phyloP scores from a whole-genome alignment of 768 basidiomycete species.

The Kwoniella sp. region DNA sequence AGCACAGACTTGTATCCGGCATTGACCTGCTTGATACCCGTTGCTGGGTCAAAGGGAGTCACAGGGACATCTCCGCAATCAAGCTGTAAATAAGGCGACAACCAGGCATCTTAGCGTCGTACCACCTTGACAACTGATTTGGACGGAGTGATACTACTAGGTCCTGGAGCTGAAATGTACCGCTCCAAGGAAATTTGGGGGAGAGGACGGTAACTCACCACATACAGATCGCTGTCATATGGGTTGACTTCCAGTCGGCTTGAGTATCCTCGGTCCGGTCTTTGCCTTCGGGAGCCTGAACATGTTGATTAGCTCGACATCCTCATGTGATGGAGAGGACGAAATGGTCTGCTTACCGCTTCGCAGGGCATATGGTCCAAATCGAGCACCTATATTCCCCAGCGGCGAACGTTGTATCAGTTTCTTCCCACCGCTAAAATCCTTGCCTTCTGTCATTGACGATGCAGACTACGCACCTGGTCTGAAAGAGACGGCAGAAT shows the following conservation, averaged over 20 bases:
- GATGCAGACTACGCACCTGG: slow-evolving; percentile 31
- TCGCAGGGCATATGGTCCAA: slow-evolving; percentile 67
- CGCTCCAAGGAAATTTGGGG: too few species aligned
- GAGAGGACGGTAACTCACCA: slow-evolving; percentile 37
- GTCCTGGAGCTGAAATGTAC: too few species aligned
- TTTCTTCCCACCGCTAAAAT: not conserved
- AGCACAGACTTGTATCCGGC: slow-evolving; percentile 79
- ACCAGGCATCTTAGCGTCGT: too few species aligned
- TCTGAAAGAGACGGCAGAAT: slow-evolving; percentile 47
- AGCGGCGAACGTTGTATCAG: not conserved
- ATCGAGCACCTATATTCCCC: slow-evolving; percentile 31
- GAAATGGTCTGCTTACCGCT: slow-evolving; percentile 45
- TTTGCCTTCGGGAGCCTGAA: slow-evolving; percentile 41
- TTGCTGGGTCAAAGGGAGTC: slow-evolving; percentile 75
- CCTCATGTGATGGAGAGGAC: not conserved
- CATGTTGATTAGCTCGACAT: too few species aligned
- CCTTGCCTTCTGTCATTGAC: too few species aligned
- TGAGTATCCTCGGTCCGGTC: slow-evolving; percentile 37
- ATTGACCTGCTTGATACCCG: slow-evolving; percentile 84
- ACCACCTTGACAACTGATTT: not conserved
- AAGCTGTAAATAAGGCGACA: slow-evolving; percentile 55
- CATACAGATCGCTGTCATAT: slow-evolving; percentile 32
- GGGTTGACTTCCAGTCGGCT: slow-evolving; percentile 47
- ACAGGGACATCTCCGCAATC: slow-evolving; percentile 89
- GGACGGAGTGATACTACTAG: too few species aligned